Evolutionary conservation across 495 filamentous ascomycete genomes (phyloP).

Genomic region (Entonaema liquescens): DNA sequence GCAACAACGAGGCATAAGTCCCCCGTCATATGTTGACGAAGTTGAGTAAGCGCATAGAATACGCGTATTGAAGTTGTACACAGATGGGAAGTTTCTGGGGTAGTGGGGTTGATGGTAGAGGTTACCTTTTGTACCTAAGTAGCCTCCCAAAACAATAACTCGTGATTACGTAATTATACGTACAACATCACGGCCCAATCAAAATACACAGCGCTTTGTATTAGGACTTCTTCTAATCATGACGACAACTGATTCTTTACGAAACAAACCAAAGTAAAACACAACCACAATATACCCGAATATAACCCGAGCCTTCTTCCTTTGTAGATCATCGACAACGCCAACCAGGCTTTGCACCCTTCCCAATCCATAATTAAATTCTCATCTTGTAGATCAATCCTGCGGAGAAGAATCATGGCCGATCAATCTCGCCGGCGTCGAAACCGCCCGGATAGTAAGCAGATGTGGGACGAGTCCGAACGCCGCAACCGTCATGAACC

Average conservation of each 20-base stretch:
- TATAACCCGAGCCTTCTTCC: neutral
- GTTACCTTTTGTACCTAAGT: neutral
- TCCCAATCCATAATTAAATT: neutral
- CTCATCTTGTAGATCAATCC: neutral
- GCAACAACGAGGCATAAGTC: neutral
- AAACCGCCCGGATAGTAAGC: slow-evolving; percentile 54
- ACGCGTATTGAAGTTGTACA: neutral
- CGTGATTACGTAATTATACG: neutral
- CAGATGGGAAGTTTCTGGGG: neutral
- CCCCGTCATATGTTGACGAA: neutral
- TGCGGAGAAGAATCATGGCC: slow-evolving; percentile 29
- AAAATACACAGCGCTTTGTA: neutral
- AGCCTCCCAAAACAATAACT: no score
- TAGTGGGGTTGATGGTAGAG: neutral
- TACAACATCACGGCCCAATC: neutral
- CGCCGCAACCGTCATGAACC: slow-evolving; percentile 39
- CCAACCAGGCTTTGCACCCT: neutral
- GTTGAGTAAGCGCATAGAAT: neutral
- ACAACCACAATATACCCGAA: neutral
- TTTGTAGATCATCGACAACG: neutral
- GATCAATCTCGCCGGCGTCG: slow-evolving; percentile 42
- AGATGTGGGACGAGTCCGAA: slow-evolving; percentile 56
- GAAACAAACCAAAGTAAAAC: neutral
- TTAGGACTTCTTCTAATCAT: neutral
- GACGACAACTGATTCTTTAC: neutral